A percentile compares a stretch with the other conserved stretches of the same genome.
phyloP scores from a whole-genome alignment of 371 early-diverging fungal genomes.

The Apophysomyces variabilis region DNA sequence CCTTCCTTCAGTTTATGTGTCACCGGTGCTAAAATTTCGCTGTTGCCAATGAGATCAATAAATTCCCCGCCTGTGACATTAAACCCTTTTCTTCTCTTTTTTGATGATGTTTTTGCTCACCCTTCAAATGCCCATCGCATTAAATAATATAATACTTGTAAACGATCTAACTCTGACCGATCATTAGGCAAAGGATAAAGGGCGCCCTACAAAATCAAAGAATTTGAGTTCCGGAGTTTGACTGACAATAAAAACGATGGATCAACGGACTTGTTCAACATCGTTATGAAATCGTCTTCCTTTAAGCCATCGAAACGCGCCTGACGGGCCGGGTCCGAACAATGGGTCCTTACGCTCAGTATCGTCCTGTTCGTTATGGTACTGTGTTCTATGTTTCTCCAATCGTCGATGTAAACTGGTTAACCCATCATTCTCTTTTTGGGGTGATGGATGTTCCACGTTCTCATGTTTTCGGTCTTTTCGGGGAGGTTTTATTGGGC shows the following conservation, averaged over 20 bases:
- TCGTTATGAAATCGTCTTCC: constrained; percentile 24
- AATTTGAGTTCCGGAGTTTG: not conserved
- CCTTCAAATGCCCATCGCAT: constrained; percentile 39
- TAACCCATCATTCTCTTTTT: constrained; percentile 10
- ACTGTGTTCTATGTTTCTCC: not conserved
- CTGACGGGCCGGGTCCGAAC: constrained; percentile 26
- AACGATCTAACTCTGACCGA: constrained; percentile 32
- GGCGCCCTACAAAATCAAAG: constrained; percentile 1
- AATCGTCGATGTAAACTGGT: not conserved
- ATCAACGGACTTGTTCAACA: not conserved
- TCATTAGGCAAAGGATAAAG: constrained; percentile 30
- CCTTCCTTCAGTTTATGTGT: constrained; percentile 24
- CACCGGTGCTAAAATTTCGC: constrained; percentile 31
- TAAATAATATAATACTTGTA: constrained; percentile 30
- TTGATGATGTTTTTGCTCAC: constrained; percentile 15
- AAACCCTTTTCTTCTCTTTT: not conserved
- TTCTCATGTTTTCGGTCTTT: constrained; percentile 6
- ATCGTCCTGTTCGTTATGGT: not conserved
- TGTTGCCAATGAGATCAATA: constrained; percentile 9
- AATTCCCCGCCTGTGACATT: not conserved
- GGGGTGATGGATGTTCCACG: not conserved
- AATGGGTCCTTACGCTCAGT: constrained; percentile 10
- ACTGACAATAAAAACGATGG: not conserved
- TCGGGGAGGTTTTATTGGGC: constrained; percentile 11
- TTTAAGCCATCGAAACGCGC: constrained; percentile 39